Base-by-base conservation (phyloP, 805 yeast genomes). In the Yarrowia hollandica region DNA sequence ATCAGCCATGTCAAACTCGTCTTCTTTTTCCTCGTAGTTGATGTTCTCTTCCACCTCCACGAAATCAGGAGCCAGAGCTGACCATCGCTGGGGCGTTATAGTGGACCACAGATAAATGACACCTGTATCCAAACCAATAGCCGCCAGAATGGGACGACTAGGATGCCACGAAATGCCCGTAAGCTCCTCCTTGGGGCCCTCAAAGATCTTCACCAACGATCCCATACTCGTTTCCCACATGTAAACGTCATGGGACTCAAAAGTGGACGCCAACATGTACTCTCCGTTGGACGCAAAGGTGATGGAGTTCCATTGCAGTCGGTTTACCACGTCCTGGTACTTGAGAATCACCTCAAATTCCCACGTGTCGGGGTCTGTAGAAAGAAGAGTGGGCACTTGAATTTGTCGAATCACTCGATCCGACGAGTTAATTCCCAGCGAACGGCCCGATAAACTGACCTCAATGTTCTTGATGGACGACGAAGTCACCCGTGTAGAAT, bases 31-130 rank as follows among this genome's bases (percentile, higher is more conserved):
- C 64, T 83, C 82, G 68, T 92, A 91, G 60, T 87, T 90, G 9
- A 88, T 85, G 67, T 90, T 92, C 67, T 90, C 96, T 68, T 91
- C 97, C 39, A 91, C 85, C 70, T 91, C 97, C 48, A 87, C 96
- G 69, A 92, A 91, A 70, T 92, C 98, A 0, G 97, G 97, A 0
- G 97, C 97, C 65, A 91, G 75, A 0, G 97, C 96, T 71, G 95
- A 86, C 98, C 98, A 91, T 72, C 88, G 87, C 66, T 90, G 97
- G 0, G 96, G 95, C 18, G 88, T 82, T 35, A 81, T 80, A 9
- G 88, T 79, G 52, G 86, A 81, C 97, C 97, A 92, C 37, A 87
- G 69, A 68, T 88, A 90, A 1, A 91, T 79, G 34, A 82, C 77
- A 0, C 97, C 97, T 28, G 88, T 64, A 67, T 91, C 98, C 59